Percentiles rank a stretch among this genome's conserved stretches.
Evolutionary conservation across 1,284 basidiomycete genomes (phyloP).

Genomic region (Volvariella volvacea): DNA sequence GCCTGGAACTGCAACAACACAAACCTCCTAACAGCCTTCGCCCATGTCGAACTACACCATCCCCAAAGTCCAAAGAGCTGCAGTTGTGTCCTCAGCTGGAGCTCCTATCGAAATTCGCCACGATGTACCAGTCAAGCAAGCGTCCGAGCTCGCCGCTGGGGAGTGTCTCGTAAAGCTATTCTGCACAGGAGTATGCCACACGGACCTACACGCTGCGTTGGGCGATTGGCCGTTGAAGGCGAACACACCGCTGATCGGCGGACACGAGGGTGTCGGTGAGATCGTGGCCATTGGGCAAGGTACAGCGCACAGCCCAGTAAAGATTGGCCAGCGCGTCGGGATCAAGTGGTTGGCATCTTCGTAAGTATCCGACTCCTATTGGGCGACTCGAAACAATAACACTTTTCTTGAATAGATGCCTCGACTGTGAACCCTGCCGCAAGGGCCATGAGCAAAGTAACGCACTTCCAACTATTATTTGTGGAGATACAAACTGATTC

Average conservation of each 20-base stretch:
- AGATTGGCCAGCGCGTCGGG: constrained; percentile 78
- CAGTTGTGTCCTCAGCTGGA: constrained; percentile 44
- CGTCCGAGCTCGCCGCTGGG: constrained; percentile 64
- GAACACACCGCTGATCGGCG: constrained; percentile 74
- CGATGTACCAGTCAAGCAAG: constrained; percentile 56
- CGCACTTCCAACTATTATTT: constrained; percentile 12
- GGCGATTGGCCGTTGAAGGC: constrained; percentile 71
- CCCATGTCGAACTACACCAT: constrained; percentile 25
- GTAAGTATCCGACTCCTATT: constrained; percentile 26
- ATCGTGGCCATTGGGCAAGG: constrained; percentile 75
- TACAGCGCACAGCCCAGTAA: constrained; percentile 53
- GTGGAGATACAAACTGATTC: neutral
- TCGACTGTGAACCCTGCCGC: constrained; percentile 72
- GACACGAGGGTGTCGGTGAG: constrained; percentile 76
- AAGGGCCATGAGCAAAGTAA: constrained; percentile 68
- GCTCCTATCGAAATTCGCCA: constrained; percentile 36
- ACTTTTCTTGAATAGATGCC: constrained; percentile 18
- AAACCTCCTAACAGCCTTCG: neutral
- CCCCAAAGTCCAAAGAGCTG: constrained; percentile 59
- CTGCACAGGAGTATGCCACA: constrained; percentile 72
- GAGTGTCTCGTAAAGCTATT: constrained; percentile 79
- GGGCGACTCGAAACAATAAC: constrained; percentile 1
- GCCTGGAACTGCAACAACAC: neutral
- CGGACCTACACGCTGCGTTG: constrained; percentile 69
- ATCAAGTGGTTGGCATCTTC: constrained; percentile 82